Conservation (phyloP, 805 yeast species). For the Metschnikowia vanudenii region DNA sequence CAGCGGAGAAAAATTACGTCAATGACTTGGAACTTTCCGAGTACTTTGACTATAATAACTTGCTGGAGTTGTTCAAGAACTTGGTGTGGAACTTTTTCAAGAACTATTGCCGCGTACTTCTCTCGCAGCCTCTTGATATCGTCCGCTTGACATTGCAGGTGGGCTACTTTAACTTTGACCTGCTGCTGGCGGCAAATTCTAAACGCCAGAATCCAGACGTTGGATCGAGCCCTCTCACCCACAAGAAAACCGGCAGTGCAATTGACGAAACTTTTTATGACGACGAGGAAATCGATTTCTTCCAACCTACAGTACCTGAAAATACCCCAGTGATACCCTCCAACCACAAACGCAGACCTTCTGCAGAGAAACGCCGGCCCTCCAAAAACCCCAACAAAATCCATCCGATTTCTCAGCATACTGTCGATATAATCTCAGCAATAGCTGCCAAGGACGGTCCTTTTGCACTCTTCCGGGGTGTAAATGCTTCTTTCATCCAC, state of each 20-base stretch:
- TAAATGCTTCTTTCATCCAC: conserved; percentile 76
- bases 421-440: conserved; percentile 62
- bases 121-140: conserved; percentile 88
- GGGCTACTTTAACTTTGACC: conserved; percentile 51
- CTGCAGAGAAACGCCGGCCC: not conserved
- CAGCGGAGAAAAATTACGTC: conserved; percentile 41
- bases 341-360: not conserved
- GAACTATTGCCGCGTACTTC: conserved; percentile 64
- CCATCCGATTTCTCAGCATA: conserved; percentile 58
- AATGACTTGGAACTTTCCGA: conserved; percentile 65
- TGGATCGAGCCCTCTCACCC: not conserved
- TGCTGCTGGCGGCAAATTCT: not conserved
- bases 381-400: conserved; percentile 31
- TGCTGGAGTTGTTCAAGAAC: conserved; percentile 55
- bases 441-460: conserved; percentile 69
- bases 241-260: not conserved
- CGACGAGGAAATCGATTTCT: conserved; percentile 37
- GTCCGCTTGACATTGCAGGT: conserved; percentile 76
- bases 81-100: conserved; percentile 60
- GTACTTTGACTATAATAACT: conserved; percentile 57
- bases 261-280: conserved; percentile 10
- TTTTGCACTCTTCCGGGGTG: conserved; percentile 68
- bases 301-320: conserved; percentile 22
- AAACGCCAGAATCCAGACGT: not conserved
- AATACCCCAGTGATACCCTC: not conserved